Conservation (phyloP, 495 filamentous ascomycete species). For the Aspergillus saccharolyticus region DNA sequence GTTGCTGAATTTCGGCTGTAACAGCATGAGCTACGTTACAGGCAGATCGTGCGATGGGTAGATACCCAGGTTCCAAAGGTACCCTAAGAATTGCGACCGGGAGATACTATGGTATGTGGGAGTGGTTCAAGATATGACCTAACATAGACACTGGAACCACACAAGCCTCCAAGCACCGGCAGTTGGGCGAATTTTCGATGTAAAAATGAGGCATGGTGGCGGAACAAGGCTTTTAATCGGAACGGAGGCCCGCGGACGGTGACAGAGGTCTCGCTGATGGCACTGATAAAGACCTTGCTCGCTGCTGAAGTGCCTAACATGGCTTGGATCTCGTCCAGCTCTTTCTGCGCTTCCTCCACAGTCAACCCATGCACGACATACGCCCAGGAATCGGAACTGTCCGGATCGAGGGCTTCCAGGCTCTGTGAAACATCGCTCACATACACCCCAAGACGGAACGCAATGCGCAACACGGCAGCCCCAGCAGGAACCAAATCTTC, state of each 20-base stretch:
- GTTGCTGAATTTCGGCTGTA: too few relatives aligned
- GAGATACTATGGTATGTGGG: too few relatives aligned
- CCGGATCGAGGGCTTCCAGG: slow-evolving; percentile 13
- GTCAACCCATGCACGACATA: slow-evolving; percentile 26
- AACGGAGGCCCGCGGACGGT: slow-evolving; percentile 40
- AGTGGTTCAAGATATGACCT: too few relatives aligned
- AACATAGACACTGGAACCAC: too few relatives aligned
- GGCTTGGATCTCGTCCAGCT: slow-evolving; percentile 23
- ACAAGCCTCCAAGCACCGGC: slow-evolving; percentile 33
- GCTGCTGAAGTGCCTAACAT: slow-evolving; percentile 16
- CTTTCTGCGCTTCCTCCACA: too few relatives aligned
- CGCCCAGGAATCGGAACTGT: slow-evolving; percentile 28
- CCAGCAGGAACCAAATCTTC: slow-evolving; percentile 23
- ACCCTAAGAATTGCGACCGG: too few relatives aligned
- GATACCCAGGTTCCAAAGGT: too few relatives aligned
- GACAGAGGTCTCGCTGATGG: slow-evolving; percentile 18
- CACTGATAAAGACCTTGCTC: slow-evolving; percentile 34
- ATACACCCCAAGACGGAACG: slow-evolving; percentile 29
- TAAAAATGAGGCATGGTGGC: slow-evolving; percentile 20
- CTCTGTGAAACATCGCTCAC: slow-evolving; percentile 29
- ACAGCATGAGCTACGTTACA: too few relatives aligned
- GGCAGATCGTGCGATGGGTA: too few relatives aligned
- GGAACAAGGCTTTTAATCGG: slow-evolving; percentile 25
- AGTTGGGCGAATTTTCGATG: slow-evolving; percentile 19
- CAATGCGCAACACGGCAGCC: slow-evolving; percentile 25